phyloP scores from a whole-genome alignment of 139 green algal genomes.

The Spirogloea muscicola region DNA sequence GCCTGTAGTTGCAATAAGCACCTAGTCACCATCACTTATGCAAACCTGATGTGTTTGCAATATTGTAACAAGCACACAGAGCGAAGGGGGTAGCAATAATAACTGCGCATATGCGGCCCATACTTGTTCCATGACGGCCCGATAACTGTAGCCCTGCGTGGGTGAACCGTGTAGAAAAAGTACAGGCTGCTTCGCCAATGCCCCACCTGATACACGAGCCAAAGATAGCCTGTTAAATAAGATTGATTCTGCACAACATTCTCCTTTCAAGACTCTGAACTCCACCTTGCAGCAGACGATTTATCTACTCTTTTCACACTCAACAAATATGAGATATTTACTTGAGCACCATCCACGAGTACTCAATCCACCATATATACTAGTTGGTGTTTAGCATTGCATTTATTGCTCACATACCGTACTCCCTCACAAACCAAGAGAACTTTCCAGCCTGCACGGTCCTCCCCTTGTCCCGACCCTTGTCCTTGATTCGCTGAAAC shows the following conservation, averaged over 20 bases:
- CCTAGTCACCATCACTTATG: too few species aligned
- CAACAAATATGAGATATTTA: too few species aligned
- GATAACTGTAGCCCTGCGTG: constrained; percentile 22
- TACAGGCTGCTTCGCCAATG: background rate
- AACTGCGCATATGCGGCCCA: too few species aligned
- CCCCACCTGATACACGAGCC: background rate
- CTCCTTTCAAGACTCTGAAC: background rate
- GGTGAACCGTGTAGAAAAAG: constrained; percentile 26
- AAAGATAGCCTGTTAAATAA: background rate
- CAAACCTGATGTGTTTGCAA: too few species aligned
- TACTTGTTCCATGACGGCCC: constrained; percentile 13
- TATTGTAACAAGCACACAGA: too few species aligned
- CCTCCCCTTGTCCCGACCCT: constrained; percentile 27
- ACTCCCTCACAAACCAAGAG: constrained; percentile 25
- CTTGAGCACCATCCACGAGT: too few species aligned
- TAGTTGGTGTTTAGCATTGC: too few species aligned
- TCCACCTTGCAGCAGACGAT: background rate
- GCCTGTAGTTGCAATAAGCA: too few species aligned
- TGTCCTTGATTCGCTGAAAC: constrained; percentile 25
- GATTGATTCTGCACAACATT: background rate
- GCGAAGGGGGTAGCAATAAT: too few species aligned
- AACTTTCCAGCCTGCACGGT: constrained; percentile 14
- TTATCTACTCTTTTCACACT: background rate
- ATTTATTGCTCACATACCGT: constrained; percentile 19
- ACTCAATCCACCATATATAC: too few species aligned